phyloP scores from a whole-genome alignment of 345 rosid species.

The Mangifera indica region DNA sequence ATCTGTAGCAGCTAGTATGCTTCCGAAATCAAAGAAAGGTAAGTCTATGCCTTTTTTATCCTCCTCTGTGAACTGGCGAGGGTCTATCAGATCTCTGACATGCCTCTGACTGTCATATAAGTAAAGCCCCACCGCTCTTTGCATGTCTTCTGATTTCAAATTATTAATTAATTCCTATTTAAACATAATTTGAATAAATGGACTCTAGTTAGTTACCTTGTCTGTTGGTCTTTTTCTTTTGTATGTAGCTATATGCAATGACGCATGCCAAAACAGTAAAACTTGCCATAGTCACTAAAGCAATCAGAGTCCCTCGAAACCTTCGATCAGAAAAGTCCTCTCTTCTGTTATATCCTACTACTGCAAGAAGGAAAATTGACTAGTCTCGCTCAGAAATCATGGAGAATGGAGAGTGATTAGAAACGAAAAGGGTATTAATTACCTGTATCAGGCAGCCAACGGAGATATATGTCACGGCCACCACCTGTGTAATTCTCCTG shows the following conservation, averaged over 20 bases:
- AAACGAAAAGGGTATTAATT: constrained; percentile 9
- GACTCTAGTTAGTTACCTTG: constrained; percentile 29
- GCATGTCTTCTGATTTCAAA: constrained; percentile 32
- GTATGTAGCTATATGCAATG: constrained; percentile 33
- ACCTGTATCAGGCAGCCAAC: constrained; percentile 53
- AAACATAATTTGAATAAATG: background rate
- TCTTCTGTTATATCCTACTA: background rate
- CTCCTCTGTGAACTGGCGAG: constrained; percentile 48
- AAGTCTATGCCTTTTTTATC: constrained; percentile 47
- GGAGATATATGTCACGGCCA: constrained; percentile 41
- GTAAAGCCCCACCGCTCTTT: constrained; percentile 33
- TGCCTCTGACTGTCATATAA: constrained; percentile 47
- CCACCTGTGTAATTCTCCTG: constrained; percentile 39
- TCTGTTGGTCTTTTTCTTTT: constrained; percentile 36
- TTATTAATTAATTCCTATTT: background rate
- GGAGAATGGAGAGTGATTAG: background rate
- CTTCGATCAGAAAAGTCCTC: background rate
- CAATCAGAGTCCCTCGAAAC: constrained; percentile 31
- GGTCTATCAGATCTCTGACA: constrained; percentile 51
- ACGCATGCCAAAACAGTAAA: constrained; percentile 37
- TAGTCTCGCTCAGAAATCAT: background rate
- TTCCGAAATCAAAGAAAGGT: constrained; percentile 53
- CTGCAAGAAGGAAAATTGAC: background rate
- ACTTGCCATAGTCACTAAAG: constrained; percentile 37
- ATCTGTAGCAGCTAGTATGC: constrained; percentile 58